Evolutionary conservation across 1,139 yeast species (phyloP), one percentile per base, ranked within the genome.

Genomic region (Yamadazyma pseudoaaseri): DNA sequence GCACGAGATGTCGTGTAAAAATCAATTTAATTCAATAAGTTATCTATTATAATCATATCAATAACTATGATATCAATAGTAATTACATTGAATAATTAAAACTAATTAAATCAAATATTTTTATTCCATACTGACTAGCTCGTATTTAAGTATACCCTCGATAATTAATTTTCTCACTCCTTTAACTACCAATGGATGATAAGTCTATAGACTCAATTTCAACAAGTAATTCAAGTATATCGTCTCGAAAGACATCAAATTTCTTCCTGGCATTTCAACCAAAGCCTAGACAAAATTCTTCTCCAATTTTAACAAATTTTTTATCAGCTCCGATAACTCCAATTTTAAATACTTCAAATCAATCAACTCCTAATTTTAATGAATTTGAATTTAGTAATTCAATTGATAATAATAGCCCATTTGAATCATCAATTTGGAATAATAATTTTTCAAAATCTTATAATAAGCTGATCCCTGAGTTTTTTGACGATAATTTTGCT

Each of bases 311-410:
- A 7, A 22, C 33, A 2, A 35, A 38, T 26, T 38, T 37, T 28
- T n/a, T 35, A 21, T 44, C 49, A 4, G 45, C 49, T 13, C 49
- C 48, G 3, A 44, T 45, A 9, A 45, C 49, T 11, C 49, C 49
- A 2, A 16, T 45, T 7, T 30, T 45, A 13, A 43, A 39, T 28
- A 26, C 33, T 7, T 35, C 43, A 10, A 33, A 31, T 20, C 43
- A 36, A 4, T 40, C 46, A 1, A 45, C 49, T 11, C 47, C 46
- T 3, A 26, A 38, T 12, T 45, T 45, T 25, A 45, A 45, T 33
- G 47, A 43, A 15, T 41, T 34, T 27, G 46, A 42, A 18, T 41
- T 38, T 24, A 23, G 30, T 11, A 21, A 18, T 2, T 26, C 33
- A 2, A 35, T 37, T n/a, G 31, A 25, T 12, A 22, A 34, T 18